A percentile compares a stretch with the other conserved stretches of the same genome.
phyloP scores from a whole-genome alignment of 306 rosid genomes.

The Cicer chorassanicum region DNA sequence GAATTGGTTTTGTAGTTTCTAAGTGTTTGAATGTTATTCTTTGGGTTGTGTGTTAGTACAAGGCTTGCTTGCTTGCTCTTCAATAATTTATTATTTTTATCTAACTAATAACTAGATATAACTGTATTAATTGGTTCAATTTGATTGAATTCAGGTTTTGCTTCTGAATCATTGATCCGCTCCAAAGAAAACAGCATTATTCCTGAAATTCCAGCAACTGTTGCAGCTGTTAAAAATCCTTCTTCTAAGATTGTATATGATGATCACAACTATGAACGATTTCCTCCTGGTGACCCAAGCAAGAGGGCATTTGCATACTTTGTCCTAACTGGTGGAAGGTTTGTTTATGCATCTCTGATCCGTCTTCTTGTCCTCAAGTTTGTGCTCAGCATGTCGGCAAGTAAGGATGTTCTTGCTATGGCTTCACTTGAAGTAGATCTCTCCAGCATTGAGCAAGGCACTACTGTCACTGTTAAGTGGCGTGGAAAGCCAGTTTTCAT shows the following conservation, averaged over 20 bases:
- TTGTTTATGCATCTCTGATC: slow-evolving; percentile 74
- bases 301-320: slow-evolving; percentile 92
- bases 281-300: slow-evolving; percentile 90
- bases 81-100: slow-evolving; percentile 6
- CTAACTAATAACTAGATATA: background rate
- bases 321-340: slow-evolving; percentile 83
- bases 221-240: slow-evolving; percentile 73
- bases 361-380: slow-evolving; percentile 86
- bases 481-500: slow-evolving; percentile 92
- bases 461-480: slow-evolving; percentile 89
- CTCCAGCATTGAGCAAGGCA: slow-evolving; percentile 80
- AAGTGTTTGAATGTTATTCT: slow-evolving; percentile 7
- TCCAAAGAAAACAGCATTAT: slow-evolving; percentile 54
- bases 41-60: slow-evolving; percentile 10
- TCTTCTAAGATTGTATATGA: slow-evolving; percentile 77
- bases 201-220: slow-evolving; percentile 67
- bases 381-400: slow-evolving; percentile 89
- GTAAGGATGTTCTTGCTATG: slow-evolving; percentile 90
- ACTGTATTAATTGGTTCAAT: background rate
- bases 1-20: background rate
- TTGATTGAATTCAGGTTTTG: slow-evolving; percentile 61
- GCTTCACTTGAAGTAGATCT: slow-evolving; percentile 89
- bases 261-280: slow-evolving; percentile 72
- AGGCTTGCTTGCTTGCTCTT: slow-evolving; percentile 20
- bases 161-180: slow-evolving; percentile 55